These are phyloP conservation scores for Cordyceps farinosa DNA, from an alignment of 2,329 filamentous ascomycete genomes.

Conservation along the genomic window DNA sequence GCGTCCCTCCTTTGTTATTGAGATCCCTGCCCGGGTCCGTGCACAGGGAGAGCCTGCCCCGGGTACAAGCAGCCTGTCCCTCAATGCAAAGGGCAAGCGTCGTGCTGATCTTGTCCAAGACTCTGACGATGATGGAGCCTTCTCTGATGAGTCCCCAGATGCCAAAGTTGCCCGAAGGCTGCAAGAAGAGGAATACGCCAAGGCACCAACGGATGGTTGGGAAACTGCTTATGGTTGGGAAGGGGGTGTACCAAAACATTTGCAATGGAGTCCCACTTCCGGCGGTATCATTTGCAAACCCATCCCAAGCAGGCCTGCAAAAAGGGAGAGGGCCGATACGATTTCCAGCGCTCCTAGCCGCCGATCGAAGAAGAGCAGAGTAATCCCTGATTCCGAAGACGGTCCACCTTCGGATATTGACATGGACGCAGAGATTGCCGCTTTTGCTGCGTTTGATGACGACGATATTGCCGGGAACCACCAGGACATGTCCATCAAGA, in stretches of 20 bases:
- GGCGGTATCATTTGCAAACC: slow-evolving; percentile 11
- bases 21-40: slow-evolving; percentile 30
- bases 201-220: slow-evolving; percentile 13
- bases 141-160: slow-evolving; percentile 27
- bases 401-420: slow-evolving; percentile 25
- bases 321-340: slow-evolving; percentile 22
- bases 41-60: slow-evolving; percentile 30
- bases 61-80: slow-evolving; percentile 44
- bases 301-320: slow-evolving; percentile 25
- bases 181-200: slow-evolving; percentile 32
- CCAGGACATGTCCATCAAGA: slow-evolving; percentile 20
- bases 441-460: slow-evolving; percentile 22
- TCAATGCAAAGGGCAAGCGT: slow-evolving; percentile 44
- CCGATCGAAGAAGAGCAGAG: slow-evolving; percentile 29
- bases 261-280: slow-evolving; percentile 7
- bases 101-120: slow-evolving; percentile 40
- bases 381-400: slow-evolving; percentile 31
- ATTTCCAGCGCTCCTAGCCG: slow-evolving; percentile 23
- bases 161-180: slow-evolving; percentile 33
- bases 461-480: slow-evolving; percentile 14
- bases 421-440: slow-evolving; percentile 32
- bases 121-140: slow-evolving; percentile 35
- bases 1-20: slow-evolving; percentile 24
- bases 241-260: slow-evolving; percentile 1
- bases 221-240: background rate